Conservation (phyloP, 768 basidiomycete species). For the Macrolepiota albuminosa region DNA sequence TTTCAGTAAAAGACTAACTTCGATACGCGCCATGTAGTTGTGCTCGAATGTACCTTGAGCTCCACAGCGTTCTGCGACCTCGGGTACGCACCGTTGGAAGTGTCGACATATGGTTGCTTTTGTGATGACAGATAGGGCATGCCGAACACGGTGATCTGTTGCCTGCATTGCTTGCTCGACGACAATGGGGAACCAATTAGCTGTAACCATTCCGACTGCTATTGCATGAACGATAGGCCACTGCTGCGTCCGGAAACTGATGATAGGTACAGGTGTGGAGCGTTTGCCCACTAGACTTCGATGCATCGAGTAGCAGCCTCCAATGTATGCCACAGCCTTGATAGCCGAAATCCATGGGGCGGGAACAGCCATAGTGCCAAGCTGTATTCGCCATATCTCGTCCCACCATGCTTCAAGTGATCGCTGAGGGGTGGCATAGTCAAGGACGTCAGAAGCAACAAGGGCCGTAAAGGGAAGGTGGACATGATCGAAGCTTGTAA, state of each 20-base stretch:
- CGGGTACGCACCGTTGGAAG: constrained; percentile 43
- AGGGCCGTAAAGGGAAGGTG: constrained; percentile 45
- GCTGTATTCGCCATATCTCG: constrained; percentile 48
- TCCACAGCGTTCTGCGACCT: constrained; percentile 60
- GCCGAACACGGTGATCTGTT: constrained; percentile 43
- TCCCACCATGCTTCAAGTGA: constrained; percentile 51
- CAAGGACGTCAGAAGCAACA: constrained; percentile 38
- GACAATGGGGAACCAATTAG: constrained; percentile 38
- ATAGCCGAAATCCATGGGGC: constrained; percentile 48
- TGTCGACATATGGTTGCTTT: constrained; percentile 55
- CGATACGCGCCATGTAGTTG: constrained; percentile 53
- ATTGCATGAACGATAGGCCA: constrained; percentile 51
- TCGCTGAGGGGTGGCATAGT: constrained; percentile 33
- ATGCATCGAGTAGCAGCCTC: constrained; percentile 54
- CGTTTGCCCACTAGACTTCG: constrained; percentile 44
- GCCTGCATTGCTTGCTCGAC: constrained; percentile 33
- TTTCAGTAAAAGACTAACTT: constrained; percentile 29
- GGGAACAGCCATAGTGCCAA: constrained; percentile 49
- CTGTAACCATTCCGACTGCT: constrained; percentile 48
- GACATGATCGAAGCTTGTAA: constrained; percentile 53
- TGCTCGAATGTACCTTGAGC: constrained; percentile 64
- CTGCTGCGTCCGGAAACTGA: constrained; percentile 63
- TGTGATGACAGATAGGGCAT: constrained; percentile 50
- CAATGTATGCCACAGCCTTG: constrained; percentile 50
- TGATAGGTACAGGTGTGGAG: constrained; percentile 42